These are phyloP conservation scores for Candida anglica DNA, from an alignment of 805 yeast genomes.

Conservation along the genomic window DNA sequence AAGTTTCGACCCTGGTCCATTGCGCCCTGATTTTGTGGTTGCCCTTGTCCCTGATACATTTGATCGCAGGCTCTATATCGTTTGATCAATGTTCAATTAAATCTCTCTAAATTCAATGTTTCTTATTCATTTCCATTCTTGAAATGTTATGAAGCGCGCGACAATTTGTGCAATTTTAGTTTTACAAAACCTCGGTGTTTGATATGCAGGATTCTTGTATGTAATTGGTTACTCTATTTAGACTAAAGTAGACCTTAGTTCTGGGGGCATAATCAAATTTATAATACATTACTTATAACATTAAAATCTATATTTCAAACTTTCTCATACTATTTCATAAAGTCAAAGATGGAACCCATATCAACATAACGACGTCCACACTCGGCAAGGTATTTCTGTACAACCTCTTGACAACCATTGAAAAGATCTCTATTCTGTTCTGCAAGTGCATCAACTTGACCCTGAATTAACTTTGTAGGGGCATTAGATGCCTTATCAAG, in stretches of 20 bases:
- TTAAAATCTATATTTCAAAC: no score
- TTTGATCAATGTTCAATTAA: background rate
- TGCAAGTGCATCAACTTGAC: conserved; percentile 66
- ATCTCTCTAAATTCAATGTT: no score
- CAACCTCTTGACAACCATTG: conserved; percentile 50
- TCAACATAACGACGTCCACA: conserved; percentile 90
- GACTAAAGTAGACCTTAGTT: no score
- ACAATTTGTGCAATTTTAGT: no score
- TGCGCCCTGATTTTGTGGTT: conserved; percentile 4
- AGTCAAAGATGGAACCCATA: conserved; percentile 74
- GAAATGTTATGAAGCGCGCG: no score
- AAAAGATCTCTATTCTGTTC: conserved; percentile 74
- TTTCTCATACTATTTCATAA: conserved; percentile 37
- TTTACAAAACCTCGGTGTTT: no score
- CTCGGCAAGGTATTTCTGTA: conserved; percentile 67
- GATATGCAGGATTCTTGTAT: no score
- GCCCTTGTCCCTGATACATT: conserved; percentile 6
- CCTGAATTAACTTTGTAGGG: conserved; percentile 33
- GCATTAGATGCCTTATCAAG: conserved; percentile 24
- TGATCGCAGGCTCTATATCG: conserved; percentile 1
- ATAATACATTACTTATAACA: no score
- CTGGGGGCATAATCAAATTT: no score
- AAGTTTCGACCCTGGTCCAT: conserved; percentile 4
- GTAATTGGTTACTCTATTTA: no score
- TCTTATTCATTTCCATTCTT: no score